Evolutionary conservation across 2,329 filamentous ascomycete genomes (phyloP).

Genomic region (Claviceps arundinis): DNA sequence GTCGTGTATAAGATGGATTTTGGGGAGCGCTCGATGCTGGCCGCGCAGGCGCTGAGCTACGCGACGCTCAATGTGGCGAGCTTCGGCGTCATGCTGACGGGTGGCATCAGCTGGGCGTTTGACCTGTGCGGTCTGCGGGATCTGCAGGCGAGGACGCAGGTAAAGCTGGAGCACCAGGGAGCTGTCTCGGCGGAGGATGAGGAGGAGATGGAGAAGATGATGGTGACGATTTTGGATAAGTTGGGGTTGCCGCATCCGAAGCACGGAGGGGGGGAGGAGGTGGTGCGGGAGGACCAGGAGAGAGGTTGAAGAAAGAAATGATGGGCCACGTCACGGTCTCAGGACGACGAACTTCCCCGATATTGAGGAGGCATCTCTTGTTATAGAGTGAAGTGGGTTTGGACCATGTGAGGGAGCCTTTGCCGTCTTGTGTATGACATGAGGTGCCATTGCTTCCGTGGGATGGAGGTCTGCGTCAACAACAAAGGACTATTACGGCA

Average conservation of each 20-base stretch:
- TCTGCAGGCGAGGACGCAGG: conserved; percentile 38
- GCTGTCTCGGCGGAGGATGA: conserved; percentile 34
- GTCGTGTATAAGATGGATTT: conserved; percentile 14
- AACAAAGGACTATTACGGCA: too few relatives aligned
- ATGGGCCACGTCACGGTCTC: neutral
- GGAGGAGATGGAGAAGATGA: conserved; percentile 48
- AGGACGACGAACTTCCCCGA: too few relatives aligned
- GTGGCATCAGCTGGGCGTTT: conserved; percentile 62
- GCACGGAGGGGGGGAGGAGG: neutral
- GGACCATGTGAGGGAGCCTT: too few relatives aligned
- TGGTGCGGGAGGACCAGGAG: neutral
- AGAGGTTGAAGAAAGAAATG: neutral
- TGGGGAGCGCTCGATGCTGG: conserved; percentile 42
- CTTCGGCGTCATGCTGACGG: conserved; percentile 60
- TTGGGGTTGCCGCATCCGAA: conserved; percentile 20
- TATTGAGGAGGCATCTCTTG: too few relatives aligned
- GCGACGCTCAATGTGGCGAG: conserved; percentile 77
- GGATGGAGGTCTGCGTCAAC: too few relatives aligned
- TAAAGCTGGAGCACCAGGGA: conserved; percentile 23
- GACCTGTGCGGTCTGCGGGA: conserved; percentile 62
- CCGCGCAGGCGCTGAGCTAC: conserved; percentile 68
- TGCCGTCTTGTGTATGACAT: too few relatives aligned
- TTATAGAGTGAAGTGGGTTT: too few relatives aligned
- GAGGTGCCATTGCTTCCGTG: too few relatives aligned
- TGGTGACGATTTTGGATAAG: conserved; percentile 44